Percentiles rank a stretch among this genome's conserved stretches.
These are phyloP conservation scores for Colletotrichum theobromicola DNA, from an alignment of 2,329 filamentous ascomycete species.

Conservation along the genomic window DNA sequence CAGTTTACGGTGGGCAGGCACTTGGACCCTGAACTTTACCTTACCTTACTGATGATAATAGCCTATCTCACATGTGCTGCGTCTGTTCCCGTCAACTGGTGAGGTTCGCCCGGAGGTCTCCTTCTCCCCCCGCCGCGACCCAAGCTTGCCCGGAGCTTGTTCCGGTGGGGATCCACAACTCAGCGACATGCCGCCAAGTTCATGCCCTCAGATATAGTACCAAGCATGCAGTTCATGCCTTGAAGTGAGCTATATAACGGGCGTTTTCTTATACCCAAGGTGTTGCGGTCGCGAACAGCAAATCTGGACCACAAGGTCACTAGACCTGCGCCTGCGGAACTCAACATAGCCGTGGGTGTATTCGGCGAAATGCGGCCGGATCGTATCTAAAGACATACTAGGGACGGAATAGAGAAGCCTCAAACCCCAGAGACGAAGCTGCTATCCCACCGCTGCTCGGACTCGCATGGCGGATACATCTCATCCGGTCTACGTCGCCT, in stretches of 20 bases:
- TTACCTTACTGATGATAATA: neutral
- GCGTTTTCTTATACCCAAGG: neutral
- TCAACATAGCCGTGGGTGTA: neutral
- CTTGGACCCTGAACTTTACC: neutral
- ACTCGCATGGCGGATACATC: neutral
- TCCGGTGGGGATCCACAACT: neutral
- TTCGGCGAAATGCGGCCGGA: neutral
- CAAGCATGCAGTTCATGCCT: neutral
- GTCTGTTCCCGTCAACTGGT: neutral
- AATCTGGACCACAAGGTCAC: neutral
- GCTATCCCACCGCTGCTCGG: neutral
- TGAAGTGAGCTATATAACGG: neutral
- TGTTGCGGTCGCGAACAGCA: neutral
- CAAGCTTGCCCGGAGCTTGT: neutral
- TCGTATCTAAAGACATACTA: neutral
- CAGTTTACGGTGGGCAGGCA: neutral
- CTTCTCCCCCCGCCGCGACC: neutral
- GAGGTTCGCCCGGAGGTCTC: neutral
- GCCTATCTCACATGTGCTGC: neutral
- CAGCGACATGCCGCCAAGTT: neutral
- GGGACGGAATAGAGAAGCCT: neutral
- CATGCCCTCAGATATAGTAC: neutral
- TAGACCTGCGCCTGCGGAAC: neutral
- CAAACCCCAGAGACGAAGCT: neutral
- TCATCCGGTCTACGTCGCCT: neutral